Base-by-base conservation (phyloP, 164 flowering plant genomes). In the Berberis vulgaris region DNA sequence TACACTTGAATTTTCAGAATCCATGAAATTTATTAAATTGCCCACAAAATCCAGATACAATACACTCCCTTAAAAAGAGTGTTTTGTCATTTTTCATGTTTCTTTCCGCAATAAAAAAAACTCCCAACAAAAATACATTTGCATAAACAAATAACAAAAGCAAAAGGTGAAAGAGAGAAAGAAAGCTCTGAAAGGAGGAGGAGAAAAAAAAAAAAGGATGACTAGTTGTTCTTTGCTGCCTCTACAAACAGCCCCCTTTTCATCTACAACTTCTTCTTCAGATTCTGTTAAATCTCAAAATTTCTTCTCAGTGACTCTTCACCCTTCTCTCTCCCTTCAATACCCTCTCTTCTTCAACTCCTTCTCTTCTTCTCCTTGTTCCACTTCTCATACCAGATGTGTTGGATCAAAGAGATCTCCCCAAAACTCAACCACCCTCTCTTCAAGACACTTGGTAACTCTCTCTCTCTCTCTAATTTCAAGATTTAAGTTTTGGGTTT, bases 361-460 rank as follows among this genome's bases (percentile, higher is more conserved):
- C 45, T 7, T 54, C 26, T 56, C 69, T 64, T 47, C 12, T n/a
- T 26, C 26, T 26, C 26, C 26, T 26, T 26, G 0, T 26, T 26
- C 26, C 26, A 26, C 26, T 26, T 26, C 26, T 26, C 26, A 26
- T 26, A 54, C 57, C 49, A 45, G 60, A 63, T 68, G 70, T 63
- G 50, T 49, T 57, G 45, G 66, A 12, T 38, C 45, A 49, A 59
- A 55, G 26, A 53, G 63, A 55, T 64, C 46, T 47, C 44, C 57
- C 10, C 50, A 39, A 40, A 60, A 56, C 44, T 26, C 62, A 44
- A 54, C 39, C 9, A 59, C 3, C 40, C 62, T 58, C 5, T 59
- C 59, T 66, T 68, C 76, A 58, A 59, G 59, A 52, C 59, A 12
- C 2, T 65, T 61, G 84, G 84, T 81, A 72, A 62, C 6, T 74